Evolutionary conservation across 768 basidiomycete species (phyloP).

Genomic region (Xerocomus potaroensis): DNA sequence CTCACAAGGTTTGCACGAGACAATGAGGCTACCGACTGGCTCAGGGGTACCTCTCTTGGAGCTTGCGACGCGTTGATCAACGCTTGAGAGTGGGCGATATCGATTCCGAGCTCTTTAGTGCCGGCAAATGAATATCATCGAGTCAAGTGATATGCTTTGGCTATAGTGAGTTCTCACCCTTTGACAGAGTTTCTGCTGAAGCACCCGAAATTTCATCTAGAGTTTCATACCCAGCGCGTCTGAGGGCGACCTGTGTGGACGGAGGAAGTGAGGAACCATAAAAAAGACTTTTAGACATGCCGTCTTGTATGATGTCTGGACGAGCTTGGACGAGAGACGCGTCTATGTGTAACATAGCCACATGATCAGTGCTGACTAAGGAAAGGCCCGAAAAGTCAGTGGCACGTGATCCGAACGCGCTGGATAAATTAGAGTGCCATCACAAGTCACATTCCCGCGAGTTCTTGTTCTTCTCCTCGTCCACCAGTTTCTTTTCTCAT

Average conservation of each 20-base stretch:
- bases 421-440: slow-evolving; percentile 22
- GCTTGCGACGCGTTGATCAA: slow-evolving; percentile 42
- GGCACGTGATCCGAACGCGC: slow-evolving; percentile 29
- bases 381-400: slow-evolving; percentile 8
- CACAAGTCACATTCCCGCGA: slow-evolving; percentile 20
- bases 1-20: slow-evolving; percentile 13
- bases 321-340: slow-evolving; percentile 2
- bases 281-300: slow-evolving; percentile 41
- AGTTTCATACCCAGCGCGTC: slow-evolving; percentile 54
- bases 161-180: slow-evolving; percentile 36
- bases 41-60: slow-evolving; percentile 33
- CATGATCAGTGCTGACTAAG: slow-evolving; percentile 2
- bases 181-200: slow-evolving; percentile 44
- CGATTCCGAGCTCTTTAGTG: slow-evolving; percentile 46
- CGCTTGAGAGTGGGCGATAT: slow-evolving; percentile 41
- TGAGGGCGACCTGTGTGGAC: slow-evolving; percentile 43
- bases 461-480: slow-evolving; percentile 25
- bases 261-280: slow-evolving; percentile 43
- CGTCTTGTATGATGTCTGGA: background rate
- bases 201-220: slow-evolving; percentile 45
- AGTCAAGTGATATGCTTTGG: background rate
- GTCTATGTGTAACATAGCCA: background rate
- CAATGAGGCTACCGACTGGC: slow-evolving; percentile 55
- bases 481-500: slow-evolving; percentile 8
- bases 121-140: background rate